Conservation (phyloP, 2,329 filamentous ascomycete genomes). For the Epichloe typhina region DNA sequence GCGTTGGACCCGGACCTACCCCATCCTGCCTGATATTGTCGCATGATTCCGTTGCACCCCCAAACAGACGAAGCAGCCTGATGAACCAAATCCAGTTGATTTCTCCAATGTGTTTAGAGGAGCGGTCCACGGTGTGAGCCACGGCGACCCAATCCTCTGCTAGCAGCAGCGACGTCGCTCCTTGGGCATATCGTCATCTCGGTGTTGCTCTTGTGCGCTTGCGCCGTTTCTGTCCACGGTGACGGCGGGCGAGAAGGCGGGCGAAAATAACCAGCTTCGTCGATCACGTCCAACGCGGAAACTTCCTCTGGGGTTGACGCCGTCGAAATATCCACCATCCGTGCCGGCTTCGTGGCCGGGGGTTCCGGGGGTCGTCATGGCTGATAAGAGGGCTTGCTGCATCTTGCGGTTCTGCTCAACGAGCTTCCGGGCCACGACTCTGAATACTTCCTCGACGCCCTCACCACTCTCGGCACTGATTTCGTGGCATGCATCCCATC, state of each 20-base stretch:
- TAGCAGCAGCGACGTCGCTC: conserved; percentile 19
- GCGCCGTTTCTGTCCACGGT: conserved; percentile 30
- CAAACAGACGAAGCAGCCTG: too few relatives aligned
- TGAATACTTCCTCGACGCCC: conserved; percentile 92
- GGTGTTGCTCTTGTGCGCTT: conserved; percentile 14
- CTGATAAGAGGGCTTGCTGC: conserved; percentile 44
- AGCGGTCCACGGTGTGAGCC: too few relatives aligned
- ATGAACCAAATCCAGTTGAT: too few relatives aligned
- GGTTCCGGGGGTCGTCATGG: conserved; percentile 40
- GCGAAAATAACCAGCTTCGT: conserved; percentile 46
- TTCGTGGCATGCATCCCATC: conserved; percentile 96
- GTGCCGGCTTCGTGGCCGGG: conserved; percentile 32
- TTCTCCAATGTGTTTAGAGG: too few relatives aligned
- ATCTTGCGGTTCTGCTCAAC: conserved; percentile 52
- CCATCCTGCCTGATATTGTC: too few relatives aligned
- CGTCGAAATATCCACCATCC: conserved; percentile 40
- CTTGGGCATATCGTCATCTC: conserved; percentile 11
- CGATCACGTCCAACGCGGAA: conserved; percentile 46
- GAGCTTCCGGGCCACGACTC: conserved; percentile 50
- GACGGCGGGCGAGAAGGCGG: conserved; percentile 37
- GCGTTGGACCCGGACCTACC: too few relatives aligned
- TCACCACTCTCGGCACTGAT: conserved; percentile 89
- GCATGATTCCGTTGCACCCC: too few relatives aligned
- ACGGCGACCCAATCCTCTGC: neutral
- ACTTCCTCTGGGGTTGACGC: conserved; percentile 31